A percentile compares a stretch with the other conserved stretches of the same genome.
Conservation (phyloP, 2,329 filamentous ascomycete species). For the Fusarium sp. region DNA sequence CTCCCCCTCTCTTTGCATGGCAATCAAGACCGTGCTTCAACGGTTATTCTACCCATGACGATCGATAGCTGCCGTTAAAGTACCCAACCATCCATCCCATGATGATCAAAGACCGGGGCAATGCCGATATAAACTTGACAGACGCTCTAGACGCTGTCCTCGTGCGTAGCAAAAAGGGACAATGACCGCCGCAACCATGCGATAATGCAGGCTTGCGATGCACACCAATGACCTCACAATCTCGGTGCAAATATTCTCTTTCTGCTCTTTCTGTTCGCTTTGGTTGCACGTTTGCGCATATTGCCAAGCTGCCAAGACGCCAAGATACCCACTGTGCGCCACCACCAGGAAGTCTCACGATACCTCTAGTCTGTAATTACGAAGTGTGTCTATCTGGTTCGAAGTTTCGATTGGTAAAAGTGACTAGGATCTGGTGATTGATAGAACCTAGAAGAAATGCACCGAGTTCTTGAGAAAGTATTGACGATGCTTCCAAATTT, state of each 20-base stretch:
- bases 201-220: conserved; percentile 29
- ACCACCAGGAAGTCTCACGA: conserved; percentile 39
- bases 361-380: conserved; percentile 9
- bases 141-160: conserved; percentile 18
- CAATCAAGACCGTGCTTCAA: conserved; percentile 21
- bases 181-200: conserved; percentile 24
- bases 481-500: neutral
- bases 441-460: conserved; percentile 19
- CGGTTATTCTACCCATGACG: neutral
- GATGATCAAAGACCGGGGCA: conserved; percentile 20
- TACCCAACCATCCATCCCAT: neutral
- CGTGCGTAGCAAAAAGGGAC: conserved; percentile 6
- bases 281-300: conserved; percentile 25
- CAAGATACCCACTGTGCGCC: conserved; percentile 41
- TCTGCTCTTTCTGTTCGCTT: conserved; percentile 1
- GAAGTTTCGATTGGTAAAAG: conserved; percentile 7
- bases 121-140: conserved; percentile 21
- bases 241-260: conserved; percentile 27
- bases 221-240: conserved; percentile 44
- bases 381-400: conserved; percentile 9
- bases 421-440: conserved; percentile 25
- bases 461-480: neutral
- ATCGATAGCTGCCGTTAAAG: conserved; percentile 28
- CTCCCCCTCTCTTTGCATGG: neutral
- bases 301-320: conserved; percentile 41